Base-by-base conservation (phyloP, 345 rosid genomes). In the Geranium brycei region DNA sequence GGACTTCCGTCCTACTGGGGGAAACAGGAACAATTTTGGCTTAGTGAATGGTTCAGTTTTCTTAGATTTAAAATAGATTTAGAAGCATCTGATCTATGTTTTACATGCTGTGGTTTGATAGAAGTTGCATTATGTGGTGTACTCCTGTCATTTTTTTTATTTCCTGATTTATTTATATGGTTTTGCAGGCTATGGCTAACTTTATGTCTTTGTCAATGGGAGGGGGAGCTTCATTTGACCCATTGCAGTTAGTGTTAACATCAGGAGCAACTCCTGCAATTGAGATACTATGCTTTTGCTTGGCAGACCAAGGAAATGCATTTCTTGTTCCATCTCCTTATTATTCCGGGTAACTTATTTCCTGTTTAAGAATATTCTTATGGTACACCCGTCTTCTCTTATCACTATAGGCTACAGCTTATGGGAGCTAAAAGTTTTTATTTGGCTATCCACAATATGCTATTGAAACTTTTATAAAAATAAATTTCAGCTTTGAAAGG, bases 291-390 rank as follows among this genome's bases (percentile, higher is more conserved):
- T 75, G 85, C 79, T 92, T 87, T 67, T 89, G 93, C 80, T 80
- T 89, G 80, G 97, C 96, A 16, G 98, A 87, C 80, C 89, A 78
- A 19, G 98, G 98, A 66, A 86, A 85, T 63, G 93, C 91, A 72
- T 78, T 92, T 72, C 93, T 86, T 5, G 75, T 89, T 72, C 98
- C 95, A 10, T 71, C 91, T 0, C 96, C 96, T 4, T 92, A 87
- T 75, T 92, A 92, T 79, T 95, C 95, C 5, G 95, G 98, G 98
- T 87, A 82, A 68, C 63, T 66, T 72, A 64, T 15, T 64, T 28
- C 3, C 66, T 35, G 14, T 66, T 35, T 63, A 51, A 17, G 56
- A 35, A 31, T 64, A 4, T 35, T 35, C 51, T 31, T 0, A 1
- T 16, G 58, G 11, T 55, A 4, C 2, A 55, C 59, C 59, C 4